Evolutionary conservation across 306 rosid species (phyloP).

Genomic region (Lathyrus oleraceus): DNA sequence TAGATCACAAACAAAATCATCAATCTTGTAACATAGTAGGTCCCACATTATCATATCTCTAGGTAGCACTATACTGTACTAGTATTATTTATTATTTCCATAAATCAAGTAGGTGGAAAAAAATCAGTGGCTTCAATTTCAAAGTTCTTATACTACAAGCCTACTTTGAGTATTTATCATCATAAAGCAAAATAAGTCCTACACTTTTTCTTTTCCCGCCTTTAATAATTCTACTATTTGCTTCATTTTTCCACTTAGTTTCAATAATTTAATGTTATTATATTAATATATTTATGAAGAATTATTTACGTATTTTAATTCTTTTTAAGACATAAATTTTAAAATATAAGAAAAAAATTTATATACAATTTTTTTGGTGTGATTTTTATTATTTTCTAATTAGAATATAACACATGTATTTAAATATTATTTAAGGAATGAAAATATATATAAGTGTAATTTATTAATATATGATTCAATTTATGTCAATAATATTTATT

Average conservation of each 20-base stretch:
- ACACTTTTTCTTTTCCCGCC: constrained; percentile 39
- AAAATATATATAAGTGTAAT: no score
- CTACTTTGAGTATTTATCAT: constrained; percentile 37
- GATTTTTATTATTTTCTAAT: no score
- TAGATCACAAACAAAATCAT: constrained; percentile 34
- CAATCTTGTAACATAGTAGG: constrained; percentile 37
- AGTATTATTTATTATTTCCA: constrained; percentile 26
- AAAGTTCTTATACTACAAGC: constrained; percentile 39
- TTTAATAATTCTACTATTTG: constrained; percentile 22
- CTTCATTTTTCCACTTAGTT: constrained; percentile 25
- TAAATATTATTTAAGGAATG: no score
- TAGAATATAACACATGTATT: no score
- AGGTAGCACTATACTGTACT: constrained; percentile 33
- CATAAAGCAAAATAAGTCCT: constrained; percentile 27
- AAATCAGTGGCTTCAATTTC: constrained; percentile 27
- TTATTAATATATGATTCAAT: no score
- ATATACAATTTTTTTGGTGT: no score
- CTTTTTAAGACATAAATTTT: no score
- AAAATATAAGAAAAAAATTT: no score
- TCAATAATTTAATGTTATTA: constrained; percentile 45
- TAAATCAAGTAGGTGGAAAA: background rate
- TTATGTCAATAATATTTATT: no score
- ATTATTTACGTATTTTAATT: no score
- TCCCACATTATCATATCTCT: constrained; percentile 39
- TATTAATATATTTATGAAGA: no score